Percentiles rank a stretch among this genome's conserved stretches.
Conservation (phyloP, 345 rosid genomes). For the Punica granatum region DNA sequence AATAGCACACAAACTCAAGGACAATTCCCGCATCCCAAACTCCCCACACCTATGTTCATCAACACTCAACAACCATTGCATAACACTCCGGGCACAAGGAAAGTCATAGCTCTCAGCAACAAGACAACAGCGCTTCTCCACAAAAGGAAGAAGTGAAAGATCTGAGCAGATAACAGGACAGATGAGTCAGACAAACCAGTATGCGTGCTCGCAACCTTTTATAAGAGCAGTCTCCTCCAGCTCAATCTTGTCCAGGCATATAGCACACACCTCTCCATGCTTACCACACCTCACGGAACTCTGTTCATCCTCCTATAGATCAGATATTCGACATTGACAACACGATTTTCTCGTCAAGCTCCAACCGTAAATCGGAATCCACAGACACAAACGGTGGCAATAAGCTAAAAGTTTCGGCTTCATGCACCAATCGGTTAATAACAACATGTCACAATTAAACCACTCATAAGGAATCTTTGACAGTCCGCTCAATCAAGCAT, state of each 20-base stretch:
- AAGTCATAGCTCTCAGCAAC: not conserved
- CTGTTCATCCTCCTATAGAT: constrained; percentile 40
- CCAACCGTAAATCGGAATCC: not conserved
- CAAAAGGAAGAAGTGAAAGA: not conserved
- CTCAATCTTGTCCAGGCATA: constrained; percentile 76
- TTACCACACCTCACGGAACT: not conserved
- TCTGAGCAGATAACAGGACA: too few species aligned
- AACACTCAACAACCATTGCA: not conserved
- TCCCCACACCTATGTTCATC: not conserved
- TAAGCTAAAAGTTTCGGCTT: not conserved
- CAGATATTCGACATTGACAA: constrained; percentile 1
- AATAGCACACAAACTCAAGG: not conserved
- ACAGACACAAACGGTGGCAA: not conserved
- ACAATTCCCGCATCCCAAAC: not conserved
- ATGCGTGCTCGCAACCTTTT: constrained; percentile 94
- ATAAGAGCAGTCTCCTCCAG: constrained; percentile 88
- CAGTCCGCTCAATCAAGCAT: too few species aligned
- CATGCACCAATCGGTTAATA: not conserved
- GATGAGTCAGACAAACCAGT: constrained; percentile 61
- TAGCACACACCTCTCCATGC: constrained; percentile 76
- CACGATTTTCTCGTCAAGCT: not conserved
- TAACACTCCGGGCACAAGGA: not conserved
- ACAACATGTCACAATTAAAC: too few species aligned
- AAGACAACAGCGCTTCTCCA: not conserved
- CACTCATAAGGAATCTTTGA: too few species aligned